phyloP scores from a whole-genome alignment of 768 basidiomycete species.

The Hygrophorus pudorinus region DNA sequence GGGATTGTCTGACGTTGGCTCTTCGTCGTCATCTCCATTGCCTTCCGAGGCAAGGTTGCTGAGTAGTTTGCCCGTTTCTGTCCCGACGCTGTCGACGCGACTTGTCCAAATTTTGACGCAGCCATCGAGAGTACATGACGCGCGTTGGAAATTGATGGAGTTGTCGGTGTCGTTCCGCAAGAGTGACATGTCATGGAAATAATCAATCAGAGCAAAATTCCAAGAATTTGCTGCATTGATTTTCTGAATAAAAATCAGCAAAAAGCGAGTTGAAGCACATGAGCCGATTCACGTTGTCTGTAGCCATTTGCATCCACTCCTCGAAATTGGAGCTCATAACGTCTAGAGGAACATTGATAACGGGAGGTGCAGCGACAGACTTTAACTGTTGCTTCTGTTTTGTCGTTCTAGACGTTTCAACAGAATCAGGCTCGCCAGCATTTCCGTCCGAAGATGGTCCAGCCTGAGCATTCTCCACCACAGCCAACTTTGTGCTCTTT shows the following conservation, averaged over 20 bases:
- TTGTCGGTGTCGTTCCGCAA: conserved; percentile 89
- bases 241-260: conserved; percentile 54
- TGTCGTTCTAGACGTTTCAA: conserved; percentile 34
- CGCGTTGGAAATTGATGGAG: conserved; percentile 98
- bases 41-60: conserved; percentile 70
- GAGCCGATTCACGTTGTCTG: conserved; percentile 72
- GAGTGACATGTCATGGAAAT: conserved; percentile 97
- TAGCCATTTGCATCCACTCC: conserved; percentile 99
- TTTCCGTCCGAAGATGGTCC: conserved; percentile 49
- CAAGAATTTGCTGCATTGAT: conserved; percentile 97
- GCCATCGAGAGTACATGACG: conserved; percentile 93
- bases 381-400: conserved; percentile 56
- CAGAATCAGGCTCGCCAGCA: conserved; percentile 24
- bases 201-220: conserved; percentile 97
- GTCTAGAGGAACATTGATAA: conserved; percentile 58
- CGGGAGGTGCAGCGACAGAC: conserved; percentile 48
- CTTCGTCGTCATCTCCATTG: conserved; percentile 45
- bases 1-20: conserved; percentile 52
- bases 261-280: conserved; percentile 6
- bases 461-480: conserved; percentile 45
- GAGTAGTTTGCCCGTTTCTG: conserved; percentile 91
- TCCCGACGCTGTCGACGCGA: conserved; percentile 92
- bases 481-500: conserved; percentile 61
- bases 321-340: conserved; percentile 93
- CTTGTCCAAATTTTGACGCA: conserved; percentile 99